Percentiles rank a stretch among this genome's conserved stretches.
phyloP scores from a whole-genome alignment of 2,329 filamentous ascomycete species.

The Pezicula radicicola region DNA sequence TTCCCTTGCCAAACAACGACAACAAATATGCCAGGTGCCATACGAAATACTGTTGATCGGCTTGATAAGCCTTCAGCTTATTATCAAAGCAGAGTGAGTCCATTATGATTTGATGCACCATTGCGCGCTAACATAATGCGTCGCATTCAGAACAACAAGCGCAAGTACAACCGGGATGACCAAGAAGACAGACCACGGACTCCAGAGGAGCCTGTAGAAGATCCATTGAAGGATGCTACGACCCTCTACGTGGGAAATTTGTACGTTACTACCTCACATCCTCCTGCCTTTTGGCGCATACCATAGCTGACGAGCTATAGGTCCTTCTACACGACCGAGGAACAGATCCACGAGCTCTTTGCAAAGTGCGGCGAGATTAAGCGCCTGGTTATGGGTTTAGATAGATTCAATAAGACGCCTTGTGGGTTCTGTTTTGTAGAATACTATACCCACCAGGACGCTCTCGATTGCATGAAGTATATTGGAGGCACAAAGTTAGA shows the following conservation, averaged over 20 bases:
- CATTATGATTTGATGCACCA: conserved; percentile 6
- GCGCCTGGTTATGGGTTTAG: conserved; percentile 94
- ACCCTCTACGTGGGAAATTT: conserved; percentile 98
- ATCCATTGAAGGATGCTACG: conserved; percentile 81
- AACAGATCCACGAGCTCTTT: conserved; percentile 97
- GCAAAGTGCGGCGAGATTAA: conserved; percentile 98
- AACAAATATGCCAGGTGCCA: conserved; percentile 27
- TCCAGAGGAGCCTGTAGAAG: conserved; percentile 57
- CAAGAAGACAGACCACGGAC: conserved; percentile 44
- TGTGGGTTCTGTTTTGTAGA: conserved; percentile 99
- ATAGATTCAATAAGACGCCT: conserved; percentile 95
- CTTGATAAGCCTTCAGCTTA: conserved; percentile 95
- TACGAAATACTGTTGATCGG: conserved; percentile 77
- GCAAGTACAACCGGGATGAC: conserved; percentile 51
- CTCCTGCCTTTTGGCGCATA: neutral
- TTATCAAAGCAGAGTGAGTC: conserved; percentile 73
- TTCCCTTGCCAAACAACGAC: conserved; percentile 1
- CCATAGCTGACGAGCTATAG: conserved; percentile 36
- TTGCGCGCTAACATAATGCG: conserved; percentile 17
- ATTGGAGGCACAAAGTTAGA: conserved; percentile 97
- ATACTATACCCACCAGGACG: conserved; percentile 97
- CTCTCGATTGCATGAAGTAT: conserved; percentile 97
- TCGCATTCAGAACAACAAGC: conserved; percentile 48
- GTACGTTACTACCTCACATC: conserved; percentile 44
- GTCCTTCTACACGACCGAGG: conserved; percentile 97